Base-by-base conservation (phyloP, 1,284 basidiomycete genomes). In the Ganoderma boninense region DNA sequence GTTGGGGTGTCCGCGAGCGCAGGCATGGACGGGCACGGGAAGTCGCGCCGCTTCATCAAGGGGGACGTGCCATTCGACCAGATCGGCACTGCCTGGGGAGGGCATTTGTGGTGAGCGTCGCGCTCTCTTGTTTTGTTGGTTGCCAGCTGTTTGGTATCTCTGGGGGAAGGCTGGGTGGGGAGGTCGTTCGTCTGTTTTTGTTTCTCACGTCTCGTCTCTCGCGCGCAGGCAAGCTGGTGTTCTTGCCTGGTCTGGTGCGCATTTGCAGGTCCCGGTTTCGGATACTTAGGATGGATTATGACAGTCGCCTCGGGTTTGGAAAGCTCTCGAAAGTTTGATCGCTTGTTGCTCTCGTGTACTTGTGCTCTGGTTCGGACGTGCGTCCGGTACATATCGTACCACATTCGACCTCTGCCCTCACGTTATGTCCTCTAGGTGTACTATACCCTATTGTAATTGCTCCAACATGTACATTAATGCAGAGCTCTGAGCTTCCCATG, bases 1-100 rank as follows among this genome's bases (percentile, higher is more conserved):
- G 66, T 77, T 14, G 76, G 76, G 4, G 74, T 77, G 14, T 66
- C 74, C n/a, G 76, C 71, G 26, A 75, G 74, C 42, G 71, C 73
- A 32, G 73, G 73, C 1, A 65, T 72, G 65, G 44, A 61, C 29
- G 76, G 74, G 61, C 65, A 62, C 62, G 76, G 76, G 29, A 68
- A 68, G 52, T 74, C 73, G 26, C 71, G 76, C n/a, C 73, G 76
- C 32, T 77, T 74, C 70, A 70, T 77, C 38, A 26, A 73, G 57
- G 74, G 73, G 4, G 66, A 67, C 26, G 42, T 76, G n/a, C 54
- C 69, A 32, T 67, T 74, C 43, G 75, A 74, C 65, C 75, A 76
- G 67, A 73, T 74, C 54, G 68, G 68, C n/a, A 65, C 71, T 4
- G 63, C 66, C 2, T 77, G 73, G 74, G 65, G 65, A 29, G 23